A percentile compares a stretch with the other conserved stretches of the same genome.
phyloP scores from a whole-genome alignment of 768 basidiomycete species.

The Candolleomyces aberdarensis region DNA sequence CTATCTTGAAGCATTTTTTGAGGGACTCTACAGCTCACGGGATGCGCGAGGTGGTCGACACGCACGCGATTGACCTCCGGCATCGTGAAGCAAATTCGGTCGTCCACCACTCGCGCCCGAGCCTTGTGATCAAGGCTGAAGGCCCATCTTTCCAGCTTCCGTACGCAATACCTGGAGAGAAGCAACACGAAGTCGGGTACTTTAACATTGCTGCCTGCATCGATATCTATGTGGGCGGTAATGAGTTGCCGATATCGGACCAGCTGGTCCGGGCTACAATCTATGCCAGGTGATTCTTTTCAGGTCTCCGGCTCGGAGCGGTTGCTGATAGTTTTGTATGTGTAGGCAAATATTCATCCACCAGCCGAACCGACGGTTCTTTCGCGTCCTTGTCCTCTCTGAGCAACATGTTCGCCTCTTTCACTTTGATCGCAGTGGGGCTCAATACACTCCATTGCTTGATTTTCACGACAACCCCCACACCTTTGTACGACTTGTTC shows the following conservation, averaged over 20 bases:
- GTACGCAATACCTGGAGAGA: too few species aligned
- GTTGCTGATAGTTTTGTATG: not conserved
- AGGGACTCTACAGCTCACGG: too few species aligned
- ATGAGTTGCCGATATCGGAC: not conserved
- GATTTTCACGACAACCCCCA: not conserved
- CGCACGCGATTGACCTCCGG: too few species aligned
- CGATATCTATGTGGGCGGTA: not conserved
- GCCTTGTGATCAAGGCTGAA: too few species aligned
- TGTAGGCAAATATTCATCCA: slow-evolving; percentile 1
- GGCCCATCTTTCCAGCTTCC: too few species aligned
- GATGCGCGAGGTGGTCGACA: too few species aligned
- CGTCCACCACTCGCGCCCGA: too few species aligned
- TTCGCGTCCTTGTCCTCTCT: not conserved
- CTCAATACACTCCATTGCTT: not conserved
- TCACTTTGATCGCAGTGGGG: slow-evolving; percentile 3
- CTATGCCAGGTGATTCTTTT: not conserved
- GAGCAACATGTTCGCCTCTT: not conserved
- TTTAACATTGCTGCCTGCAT: not conserved
- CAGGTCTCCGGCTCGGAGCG: not conserved
- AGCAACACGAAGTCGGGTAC: too few species aligned
- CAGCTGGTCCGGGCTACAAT: not conserved
- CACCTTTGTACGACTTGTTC: slow-evolving; percentile 3
- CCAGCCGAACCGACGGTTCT: slow-evolving; percentile 2
- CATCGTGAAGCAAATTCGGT: too few species aligned
- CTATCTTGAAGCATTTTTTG: too few species aligned